Percentiles rank a stretch among this genome's conserved stretches.
Evolutionary conservation across 129 eudicot species (phyloP).

Genomic region (Artemisia annua): DNA sequence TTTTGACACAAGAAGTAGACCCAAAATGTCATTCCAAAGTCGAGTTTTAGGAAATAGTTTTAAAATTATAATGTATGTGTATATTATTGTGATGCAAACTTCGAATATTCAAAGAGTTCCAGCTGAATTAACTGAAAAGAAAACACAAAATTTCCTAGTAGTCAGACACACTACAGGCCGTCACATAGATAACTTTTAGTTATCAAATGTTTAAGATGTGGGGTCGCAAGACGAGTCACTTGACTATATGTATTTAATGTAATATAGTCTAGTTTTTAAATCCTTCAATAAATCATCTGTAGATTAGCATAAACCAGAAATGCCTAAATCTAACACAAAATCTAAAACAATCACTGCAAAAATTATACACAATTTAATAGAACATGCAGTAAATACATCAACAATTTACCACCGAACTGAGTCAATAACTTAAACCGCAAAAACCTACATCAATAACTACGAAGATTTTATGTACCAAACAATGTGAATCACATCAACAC

Average conservation of each 20-base stretch:
- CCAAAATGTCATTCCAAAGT: constrained; percentile 37
- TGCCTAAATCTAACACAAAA: neutral
- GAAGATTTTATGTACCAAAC: neutral
- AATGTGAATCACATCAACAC: too few relatives aligned
- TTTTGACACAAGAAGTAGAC: constrained; percentile 35
- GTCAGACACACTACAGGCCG: too few relatives aligned
- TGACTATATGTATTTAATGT: too few relatives aligned
- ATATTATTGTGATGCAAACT: neutral
- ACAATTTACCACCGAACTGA: neutral
- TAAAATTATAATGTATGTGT: neutral
- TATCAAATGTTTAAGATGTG: too few relatives aligned
- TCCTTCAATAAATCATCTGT: too few relatives aligned
- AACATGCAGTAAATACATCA: neutral
- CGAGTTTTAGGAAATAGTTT: neutral
- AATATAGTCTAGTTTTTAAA: too few relatives aligned
- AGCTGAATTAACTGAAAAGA: too few relatives aligned
- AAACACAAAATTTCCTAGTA: too few relatives aligned
- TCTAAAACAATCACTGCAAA: neutral
- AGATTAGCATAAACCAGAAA: neutral
- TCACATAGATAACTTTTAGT: too few relatives aligned
- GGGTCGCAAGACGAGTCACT: too few relatives aligned
- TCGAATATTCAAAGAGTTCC: too few relatives aligned
- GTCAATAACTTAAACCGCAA: neutral
- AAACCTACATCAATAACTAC: neutral
- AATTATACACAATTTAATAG: neutral